Evolutionary conservation across 495 filamentous ascomycete species (phyloP).

Genomic region (Penicillium maclennaniae): DNA sequence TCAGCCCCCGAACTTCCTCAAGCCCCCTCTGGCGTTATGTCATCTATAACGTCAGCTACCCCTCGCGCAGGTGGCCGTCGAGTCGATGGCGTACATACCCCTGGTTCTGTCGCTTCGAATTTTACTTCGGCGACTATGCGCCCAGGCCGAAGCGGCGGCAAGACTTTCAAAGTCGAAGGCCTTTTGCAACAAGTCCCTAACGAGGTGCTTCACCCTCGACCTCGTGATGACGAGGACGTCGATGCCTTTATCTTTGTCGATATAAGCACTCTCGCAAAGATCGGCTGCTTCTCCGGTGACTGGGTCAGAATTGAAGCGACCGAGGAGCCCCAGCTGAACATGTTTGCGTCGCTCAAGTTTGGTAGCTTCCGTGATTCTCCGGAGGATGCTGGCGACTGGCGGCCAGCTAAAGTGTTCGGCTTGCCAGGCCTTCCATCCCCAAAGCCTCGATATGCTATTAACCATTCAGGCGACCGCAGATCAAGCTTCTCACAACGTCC

Average conservation of each 20-base stretch:
- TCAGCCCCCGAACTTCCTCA: conserved; percentile 71
- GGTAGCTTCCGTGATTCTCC: conserved; percentile 45
- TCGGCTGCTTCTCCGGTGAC: conserved; percentile 95
- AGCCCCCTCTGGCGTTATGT: conserved; percentile 62
- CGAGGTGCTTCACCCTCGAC: conserved; percentile 79
- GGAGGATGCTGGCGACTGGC: conserved; percentile 55
- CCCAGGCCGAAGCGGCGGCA: conserved; percentile 53
- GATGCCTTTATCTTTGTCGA: conserved; percentile 89
- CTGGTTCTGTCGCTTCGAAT: conserved; percentile 79
- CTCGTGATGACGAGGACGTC: conserved; percentile 76
- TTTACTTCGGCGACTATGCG: conserved; percentile 76
- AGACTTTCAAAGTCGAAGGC: conserved; percentile 73
- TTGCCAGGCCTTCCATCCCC: conserved; percentile 63
- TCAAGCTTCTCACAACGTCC: conserved; percentile 51
- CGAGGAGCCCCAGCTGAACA: conserved; percentile 57
- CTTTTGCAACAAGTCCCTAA: conserved; percentile 68
- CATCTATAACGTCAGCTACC: conserved; percentile 66
- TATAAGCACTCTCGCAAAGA: conserved; percentile 73
- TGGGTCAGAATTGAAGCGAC: conserved; percentile 86
- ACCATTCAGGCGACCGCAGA: conserved; percentile 42
- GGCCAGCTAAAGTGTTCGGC: conserved; percentile 82
- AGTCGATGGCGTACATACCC: conserved; percentile 66
- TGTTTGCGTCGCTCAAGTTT: conserved; percentile 49
- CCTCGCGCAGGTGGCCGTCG: conserved; percentile 62
- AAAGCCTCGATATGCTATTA: conserved; percentile 51